Percentiles rank a stretch among this genome's conserved stretches.
Evolutionary conservation across 177 flowering plant genomes (phyloP).

Genomic region (Vitis hybrid): DNA sequence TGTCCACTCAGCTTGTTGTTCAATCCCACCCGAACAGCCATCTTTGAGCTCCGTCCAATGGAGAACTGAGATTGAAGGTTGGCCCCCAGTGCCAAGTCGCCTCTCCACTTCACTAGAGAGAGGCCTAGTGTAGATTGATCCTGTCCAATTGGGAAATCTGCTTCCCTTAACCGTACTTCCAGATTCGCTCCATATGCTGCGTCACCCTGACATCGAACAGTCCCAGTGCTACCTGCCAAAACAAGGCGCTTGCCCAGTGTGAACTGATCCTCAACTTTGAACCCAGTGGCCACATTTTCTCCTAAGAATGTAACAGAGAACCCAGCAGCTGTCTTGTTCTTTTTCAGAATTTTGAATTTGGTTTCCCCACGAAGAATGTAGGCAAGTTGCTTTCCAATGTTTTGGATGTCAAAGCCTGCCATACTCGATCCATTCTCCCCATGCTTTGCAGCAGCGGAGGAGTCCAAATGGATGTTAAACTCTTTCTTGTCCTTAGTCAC

Average conservation of each 20-base stretch:
- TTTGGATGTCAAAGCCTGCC: slow-evolving; percentile 88
- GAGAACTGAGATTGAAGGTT: slow-evolving; percentile 77
- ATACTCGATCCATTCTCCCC: slow-evolving; percentile 72
- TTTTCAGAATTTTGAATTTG: slow-evolving; percentile 66
- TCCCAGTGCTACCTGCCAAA: slow-evolving; percentile 68
- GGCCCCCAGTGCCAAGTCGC: slow-evolving; percentile 71
- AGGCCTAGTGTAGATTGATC: slow-evolving; percentile 66
- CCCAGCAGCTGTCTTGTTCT: slow-evolving; percentile 78
- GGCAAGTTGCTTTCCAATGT: slow-evolving; percentile 76
- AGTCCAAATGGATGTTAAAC: slow-evolving; percentile 82
- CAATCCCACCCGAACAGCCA: slow-evolving; percentile 70
- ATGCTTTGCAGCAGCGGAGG: slow-evolving; percentile 70
- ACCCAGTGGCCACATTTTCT: slow-evolving; percentile 75
- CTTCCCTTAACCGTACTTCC: slow-evolving; percentile 64
- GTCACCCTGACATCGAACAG: slow-evolving; percentile 62
- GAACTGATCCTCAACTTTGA: slow-evolving; percentile 85
- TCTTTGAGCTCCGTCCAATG: slow-evolving; percentile 66
- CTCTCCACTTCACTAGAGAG: slow-evolving; percentile 74
- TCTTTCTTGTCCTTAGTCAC: slow-evolving; percentile 89
- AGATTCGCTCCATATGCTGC: slow-evolving; percentile 80
- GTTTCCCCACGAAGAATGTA: slow-evolving; percentile 78
- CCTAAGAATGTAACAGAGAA: slow-evolving; percentile 74
- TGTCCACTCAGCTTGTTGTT: slow-evolving; percentile 90
- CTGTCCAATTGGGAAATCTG: slow-evolving; percentile 73
- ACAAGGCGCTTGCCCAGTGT: slow-evolving; percentile 60